These are phyloP conservation scores for Firmiana major DNA, from an alignment of 345 rosid species.

Conservation along the genomic window DNA sequence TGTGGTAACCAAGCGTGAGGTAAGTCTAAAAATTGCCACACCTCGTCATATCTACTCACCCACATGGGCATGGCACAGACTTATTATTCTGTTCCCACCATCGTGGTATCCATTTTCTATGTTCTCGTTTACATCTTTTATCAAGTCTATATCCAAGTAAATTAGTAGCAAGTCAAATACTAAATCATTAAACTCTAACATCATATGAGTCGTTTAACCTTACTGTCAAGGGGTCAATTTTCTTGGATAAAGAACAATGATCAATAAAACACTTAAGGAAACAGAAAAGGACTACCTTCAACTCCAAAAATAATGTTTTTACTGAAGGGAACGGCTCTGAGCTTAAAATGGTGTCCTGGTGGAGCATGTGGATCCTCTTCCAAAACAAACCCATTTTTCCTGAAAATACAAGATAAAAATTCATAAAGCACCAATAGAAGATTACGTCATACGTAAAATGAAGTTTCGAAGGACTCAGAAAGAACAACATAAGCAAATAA, in stretches of 20 bases:
- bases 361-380: constrained; percentile 79
- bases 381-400: constrained; percentile 86
- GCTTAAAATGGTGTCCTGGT: constrained; percentile 65
- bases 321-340: constrained; percentile 88
- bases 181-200: neutral
- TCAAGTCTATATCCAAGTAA: neutral
- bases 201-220: neutral
- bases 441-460: neutral
- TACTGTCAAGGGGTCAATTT: neutral
- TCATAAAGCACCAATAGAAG: neutral
- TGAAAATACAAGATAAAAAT: constrained; percentile 19
- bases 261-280: neutral
- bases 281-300: constrained; percentile 51
- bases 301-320: constrained; percentile 90
- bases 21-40: neutral
- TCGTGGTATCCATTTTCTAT: neutral
- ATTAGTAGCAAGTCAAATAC: neutral
- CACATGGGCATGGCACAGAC: neutral
- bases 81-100: neutral
- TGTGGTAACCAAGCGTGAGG: neutral
- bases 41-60: neutral
- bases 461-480: constrained; percentile 2
- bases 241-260: neutral
- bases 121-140: neutral
- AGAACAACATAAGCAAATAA: neutral